Base-by-base conservation (phyloP, 2,329 filamentous ascomycete genomes). In the Penicillium psychrosexuale region DNA sequence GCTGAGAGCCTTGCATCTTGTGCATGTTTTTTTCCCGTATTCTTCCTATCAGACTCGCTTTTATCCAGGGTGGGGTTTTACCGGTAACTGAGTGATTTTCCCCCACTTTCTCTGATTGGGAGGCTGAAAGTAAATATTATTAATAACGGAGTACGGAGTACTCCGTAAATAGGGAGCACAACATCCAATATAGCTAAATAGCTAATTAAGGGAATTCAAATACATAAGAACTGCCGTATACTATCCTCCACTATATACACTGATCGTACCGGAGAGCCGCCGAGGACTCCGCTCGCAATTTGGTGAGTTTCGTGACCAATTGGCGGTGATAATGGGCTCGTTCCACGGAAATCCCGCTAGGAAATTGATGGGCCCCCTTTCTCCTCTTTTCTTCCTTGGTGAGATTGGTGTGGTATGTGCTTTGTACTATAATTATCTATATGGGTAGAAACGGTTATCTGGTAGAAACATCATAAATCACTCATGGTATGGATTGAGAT, bases 1-100 rank as follows among this genome's bases (percentile, higher is more conserved):
- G 66, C 47, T 63, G 59, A 61, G 64, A 66, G 63, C 59, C 63
- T 61, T 70, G 66, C 64, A 69, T 64, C 60, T 50, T 44, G 33
- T 56, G 49, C 37, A 57, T 45, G 40, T 59, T 46, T n/a, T 27
- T 50, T 61, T 53, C 60, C 62, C 57, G 58, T 60, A 40, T 58
- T 42, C 33, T 58, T 57, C 59, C 57, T 62, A 59, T 60, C 61
- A 53, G 48, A 51, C 34, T 37, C 36, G 24, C 34, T 30, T 40
- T 39, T 55, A 55, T 24, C 28, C 30, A 27, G 31, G 42, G 27
- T 13, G 17, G 51, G 46, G 30, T 24, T 13, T 37, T 8, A n/a
- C n/a, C 3, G 12, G 24, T 39, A 19, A 44, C 31, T 13, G 38
- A 34, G 15, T 27, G 5, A 8, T 5, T 13, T 12, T 40, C 34